Percentiles rank a stretch among this genome's conserved stretches.
phyloP scores from a whole-genome alignment of 2,329 filamentous ascomycete genomes.

The Sarocladium strictum region DNA sequence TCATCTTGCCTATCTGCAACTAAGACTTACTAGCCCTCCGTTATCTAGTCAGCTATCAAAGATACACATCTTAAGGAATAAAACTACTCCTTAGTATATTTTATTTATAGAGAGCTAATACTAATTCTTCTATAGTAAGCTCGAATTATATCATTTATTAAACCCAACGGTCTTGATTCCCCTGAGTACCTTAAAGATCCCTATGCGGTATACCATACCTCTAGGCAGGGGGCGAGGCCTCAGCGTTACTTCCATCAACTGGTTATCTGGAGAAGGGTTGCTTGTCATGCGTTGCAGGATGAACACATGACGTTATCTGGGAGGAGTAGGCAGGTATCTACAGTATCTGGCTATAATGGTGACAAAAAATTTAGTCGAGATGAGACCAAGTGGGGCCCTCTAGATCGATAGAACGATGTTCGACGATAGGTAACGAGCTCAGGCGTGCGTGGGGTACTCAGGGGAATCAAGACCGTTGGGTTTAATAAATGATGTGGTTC shows the following conservation, averaged over 20 bases:
- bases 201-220: too few species aligned
- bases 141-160: too few species aligned
- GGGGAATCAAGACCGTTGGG: neutral
- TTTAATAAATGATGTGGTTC: too few species aligned
- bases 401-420: neutral
- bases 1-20: neutral
- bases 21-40: neutral
- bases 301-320: constrained; percentile 1
- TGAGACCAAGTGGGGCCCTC: neutral
- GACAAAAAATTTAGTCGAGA: neutral
- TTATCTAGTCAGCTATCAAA: neutral
- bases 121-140: too few species aligned
- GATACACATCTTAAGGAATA: too few species aligned
- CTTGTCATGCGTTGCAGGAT: neutral
- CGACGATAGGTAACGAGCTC: neutral
- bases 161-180: neutral
- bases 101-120: too few species aligned
- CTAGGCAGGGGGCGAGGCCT: too few species aligned
- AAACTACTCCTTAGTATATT: too few species aligned
- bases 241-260: too few species aligned
- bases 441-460: neutral
- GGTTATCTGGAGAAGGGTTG: neutral
- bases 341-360: neutral
- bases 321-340: too few species aligned
- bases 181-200: neutral